Evolutionary conservation across 1,284 basidiomycete genomes (phyloP).

Genomic region (Cutaneotrichosporon cavernicola): DNA sequence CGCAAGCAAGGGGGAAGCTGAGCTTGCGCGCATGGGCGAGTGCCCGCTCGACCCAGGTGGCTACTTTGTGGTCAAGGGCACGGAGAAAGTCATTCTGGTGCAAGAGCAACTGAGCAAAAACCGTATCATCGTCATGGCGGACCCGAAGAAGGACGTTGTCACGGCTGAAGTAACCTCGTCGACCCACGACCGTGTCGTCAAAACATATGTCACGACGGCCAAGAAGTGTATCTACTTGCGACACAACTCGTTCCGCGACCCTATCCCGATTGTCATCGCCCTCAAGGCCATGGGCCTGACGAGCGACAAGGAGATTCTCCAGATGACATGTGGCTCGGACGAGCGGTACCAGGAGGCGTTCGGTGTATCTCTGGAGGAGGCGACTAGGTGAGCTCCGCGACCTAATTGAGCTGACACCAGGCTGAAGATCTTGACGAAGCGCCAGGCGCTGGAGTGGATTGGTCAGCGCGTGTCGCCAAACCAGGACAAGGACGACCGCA

Average conservation of each 20-base stretch:
- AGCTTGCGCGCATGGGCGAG: constrained; percentile 89
- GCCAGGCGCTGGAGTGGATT: constrained; percentile 95
- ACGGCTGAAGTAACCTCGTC: constrained; percentile 98
- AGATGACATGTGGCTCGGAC: constrained; percentile 88
- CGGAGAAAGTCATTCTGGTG: constrained; percentile 98
- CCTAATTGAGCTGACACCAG: constrained; percentile 25
- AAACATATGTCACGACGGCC: constrained; percentile 96
- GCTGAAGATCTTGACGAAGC: constrained; percentile 84
- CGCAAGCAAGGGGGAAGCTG: constrained; percentile 70
- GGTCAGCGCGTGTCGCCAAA: constrained; percentile 79
- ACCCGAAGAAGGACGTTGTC: constrained; percentile 84
- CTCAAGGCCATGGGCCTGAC: constrained; percentile 96
- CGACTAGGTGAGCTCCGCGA: constrained; percentile 61
- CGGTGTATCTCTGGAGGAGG: constrained; percentile 90
- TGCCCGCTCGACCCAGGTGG: constrained; percentile 98
- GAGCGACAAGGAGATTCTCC: constrained; percentile 95
- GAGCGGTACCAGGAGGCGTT: constrained; percentile 87
- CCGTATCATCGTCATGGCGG: constrained; percentile 96
- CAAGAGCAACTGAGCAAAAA: constrained; percentile 99
- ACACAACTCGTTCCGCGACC: constrained; percentile 98
- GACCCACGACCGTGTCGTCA: constrained; percentile 97
- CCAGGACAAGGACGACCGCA: constrained; percentile 61
- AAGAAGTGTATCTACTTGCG: constrained; percentile 90
- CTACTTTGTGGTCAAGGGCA: constrained; percentile 98
- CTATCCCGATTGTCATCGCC: constrained; percentile 93